Base-by-base conservation (phyloP, 805 yeast species). In the Zygosaccharomyces bisporus region DNA sequence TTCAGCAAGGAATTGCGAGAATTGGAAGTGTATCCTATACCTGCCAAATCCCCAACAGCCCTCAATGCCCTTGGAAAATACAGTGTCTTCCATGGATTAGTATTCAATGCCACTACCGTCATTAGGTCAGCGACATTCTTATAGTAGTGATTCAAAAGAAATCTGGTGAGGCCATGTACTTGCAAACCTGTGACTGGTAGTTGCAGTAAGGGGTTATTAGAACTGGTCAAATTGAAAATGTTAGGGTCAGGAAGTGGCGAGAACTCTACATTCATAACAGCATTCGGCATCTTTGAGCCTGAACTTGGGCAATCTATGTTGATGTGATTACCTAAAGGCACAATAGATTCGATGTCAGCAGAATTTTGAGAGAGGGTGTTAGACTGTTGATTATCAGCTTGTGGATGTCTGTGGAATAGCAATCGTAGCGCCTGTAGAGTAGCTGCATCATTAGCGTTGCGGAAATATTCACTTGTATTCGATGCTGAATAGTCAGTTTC, bases 11-110 rank as follows among this genome's bases (percentile, higher is more conserved):
- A 87, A 58, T 84, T 81, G 51, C 87, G 76, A 5, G 95, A 88
- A 46, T 78, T 75, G 1, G 90, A 76, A 0, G 95, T 84, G 41
- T 70, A 70, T 0, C 95, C 95, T 32, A 81, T 61, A 2, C 89
- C 81, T 20, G 81, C 76, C 19, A 86, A 66, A 57, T 88, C 95
- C 3, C 95, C 95, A 19, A 88, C 70, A 0, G 95, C 95, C 70
- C 77, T 72, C 24, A 85, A 64, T 1, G 95, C 95, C 39, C 93
- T 66, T 0, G 95, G 95, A 48, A 87, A 80, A 63, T 86, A 87
- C n/a, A 86, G 79, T 2, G 83, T 80, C 55, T 83, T 83, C 95
- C 95, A 88, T 0, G 95, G 95, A 58, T 86, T 88, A 49, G 82
- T 84, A 0, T 85, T 78, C 39, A 80, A 71, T 0, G 81, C 78